Evolutionary conservation across 2,329 filamentous ascomycete species (phyloP).

Genomic region (Fusarium pilosicola): DNA sequence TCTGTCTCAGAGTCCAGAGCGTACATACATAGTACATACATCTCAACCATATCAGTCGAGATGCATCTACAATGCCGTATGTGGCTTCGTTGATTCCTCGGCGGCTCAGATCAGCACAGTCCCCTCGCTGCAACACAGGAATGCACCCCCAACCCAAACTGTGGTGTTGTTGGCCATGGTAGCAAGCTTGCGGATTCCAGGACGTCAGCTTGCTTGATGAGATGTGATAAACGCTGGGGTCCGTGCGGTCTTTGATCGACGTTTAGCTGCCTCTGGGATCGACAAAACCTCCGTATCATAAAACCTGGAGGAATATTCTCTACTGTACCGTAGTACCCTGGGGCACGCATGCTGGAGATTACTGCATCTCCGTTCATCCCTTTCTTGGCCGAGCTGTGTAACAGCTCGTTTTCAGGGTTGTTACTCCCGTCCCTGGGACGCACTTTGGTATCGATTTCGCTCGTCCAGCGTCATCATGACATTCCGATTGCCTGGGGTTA

Average conservation of each 20-base stretch:
- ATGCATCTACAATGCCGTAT: conserved; percentile 10
- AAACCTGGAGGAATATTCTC: conserved; percentile 11
- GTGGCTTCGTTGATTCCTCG: conserved; percentile 21
- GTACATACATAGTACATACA: neutral
- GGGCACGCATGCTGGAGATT: neutral
- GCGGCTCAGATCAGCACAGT: neutral
- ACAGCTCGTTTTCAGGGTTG: conserved; percentile 7
- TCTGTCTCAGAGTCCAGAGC: neutral
- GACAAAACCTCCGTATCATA: conserved; percentile 11
- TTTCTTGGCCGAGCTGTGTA: conserved; percentile 2
- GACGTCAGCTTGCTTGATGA: conserved; percentile 4
- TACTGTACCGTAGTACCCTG: neutral
- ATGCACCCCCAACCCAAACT: conserved; percentile 22
- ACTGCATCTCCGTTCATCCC: neutral
- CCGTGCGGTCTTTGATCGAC: conserved; percentile 36
- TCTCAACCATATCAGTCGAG: conserved; percentile 26
- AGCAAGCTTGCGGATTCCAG: conserved; percentile 29
- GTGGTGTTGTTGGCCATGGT: conserved; percentile 26
- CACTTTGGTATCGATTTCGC: conserved; percentile 3
- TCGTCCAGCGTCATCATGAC: conserved; percentile 33
- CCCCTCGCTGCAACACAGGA: conserved; percentile 22
- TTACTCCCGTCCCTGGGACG: neutral
- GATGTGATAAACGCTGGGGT: conserved; percentile 32
- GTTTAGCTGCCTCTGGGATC: conserved; percentile 30
- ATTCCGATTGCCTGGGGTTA: conserved; percentile 23